Percentiles rank a stretch among this genome's conserved stretches.
Evolutionary conservation across 176 grass and related monocot species (phyloP).

Genomic region (Bothriochloa decipiens): DNA sequence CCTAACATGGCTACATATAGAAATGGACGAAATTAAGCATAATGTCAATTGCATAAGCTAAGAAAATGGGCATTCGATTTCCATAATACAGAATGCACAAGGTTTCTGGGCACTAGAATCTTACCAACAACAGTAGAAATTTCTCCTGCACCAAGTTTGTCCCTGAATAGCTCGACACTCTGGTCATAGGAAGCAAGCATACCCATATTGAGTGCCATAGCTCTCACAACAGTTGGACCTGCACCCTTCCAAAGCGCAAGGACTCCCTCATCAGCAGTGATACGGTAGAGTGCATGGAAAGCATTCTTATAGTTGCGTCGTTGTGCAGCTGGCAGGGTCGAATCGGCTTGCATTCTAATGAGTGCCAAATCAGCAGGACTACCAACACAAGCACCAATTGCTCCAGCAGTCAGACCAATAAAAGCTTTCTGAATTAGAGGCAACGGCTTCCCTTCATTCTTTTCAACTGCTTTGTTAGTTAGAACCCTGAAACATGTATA

Average conservation of each 20-base stretch:
- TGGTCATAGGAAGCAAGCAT: constrained; percentile 99
- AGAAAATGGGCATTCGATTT: not conserved
- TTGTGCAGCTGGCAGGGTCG: constrained; percentile 81
- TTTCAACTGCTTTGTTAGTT: constrained; percentile 96
- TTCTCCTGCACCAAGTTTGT: constrained; percentile 85
- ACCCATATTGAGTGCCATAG: constrained; percentile 97
- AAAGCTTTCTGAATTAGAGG: constrained; percentile 91
- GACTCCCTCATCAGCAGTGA: constrained; percentile 79
- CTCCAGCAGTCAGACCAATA: constrained; percentile 94
- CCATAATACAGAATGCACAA: not conserved
- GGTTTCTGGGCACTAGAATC: constrained; percentile 17
- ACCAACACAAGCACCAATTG: constrained; percentile 84
- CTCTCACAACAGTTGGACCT: constrained; percentile 90
- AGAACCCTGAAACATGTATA: constrained; percentile 68
- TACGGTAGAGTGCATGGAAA: constrained; percentile 91
- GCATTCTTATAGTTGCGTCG: constrained; percentile 93
- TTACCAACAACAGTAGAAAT: constrained; percentile 84
- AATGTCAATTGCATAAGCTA: not conserved
- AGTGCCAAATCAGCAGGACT: constrained; percentile 96
- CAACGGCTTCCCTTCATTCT: constrained; percentile 87
- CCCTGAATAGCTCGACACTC: constrained; percentile 91
- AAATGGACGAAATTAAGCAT: not conserved
- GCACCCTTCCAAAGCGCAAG: constrained; percentile 96
- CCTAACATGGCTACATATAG: not conserved
- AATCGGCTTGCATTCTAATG: constrained; percentile 99